Percentiles rank a stretch among this genome's conserved stretches.
phyloP scores from a whole-genome alignment of 768 basidiomycete genomes.

The Dioszegia aurantiaca region DNA sequence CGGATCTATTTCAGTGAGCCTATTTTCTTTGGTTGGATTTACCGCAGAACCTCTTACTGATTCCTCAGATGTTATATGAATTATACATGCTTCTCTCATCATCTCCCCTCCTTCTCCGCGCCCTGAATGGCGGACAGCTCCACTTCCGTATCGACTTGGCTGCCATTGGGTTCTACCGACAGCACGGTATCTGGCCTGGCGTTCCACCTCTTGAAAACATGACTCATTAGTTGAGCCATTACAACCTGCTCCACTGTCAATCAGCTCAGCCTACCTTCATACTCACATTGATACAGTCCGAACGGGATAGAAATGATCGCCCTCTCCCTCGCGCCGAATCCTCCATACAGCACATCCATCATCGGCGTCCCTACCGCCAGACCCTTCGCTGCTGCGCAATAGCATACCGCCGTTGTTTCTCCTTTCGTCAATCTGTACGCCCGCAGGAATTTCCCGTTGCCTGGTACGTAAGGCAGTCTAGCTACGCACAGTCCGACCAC shows the following conservation, averaged over 20 bases:
- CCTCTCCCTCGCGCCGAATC: conserved; percentile 31
- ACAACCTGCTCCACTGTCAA: conserved; percentile 33
- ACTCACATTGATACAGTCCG: conserved; percentile 52
- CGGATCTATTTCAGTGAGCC: too few relatives aligned
- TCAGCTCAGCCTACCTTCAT: not conserved
- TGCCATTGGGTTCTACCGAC: not conserved
- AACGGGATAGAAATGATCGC: conserved; percentile 44
- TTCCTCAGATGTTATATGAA: too few relatives aligned
- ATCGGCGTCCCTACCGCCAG: conserved; percentile 44
- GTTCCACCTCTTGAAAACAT: conserved; percentile 37
- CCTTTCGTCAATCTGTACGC: conserved; percentile 30
- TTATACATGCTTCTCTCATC: too few relatives aligned
- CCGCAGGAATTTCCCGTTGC: not conserved
- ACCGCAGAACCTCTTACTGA: too few relatives aligned
- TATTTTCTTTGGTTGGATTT: too few relatives aligned
- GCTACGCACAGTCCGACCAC: conserved; percentile 10
- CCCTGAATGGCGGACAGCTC: not conserved
- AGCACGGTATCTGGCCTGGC: conserved; percentile 16
- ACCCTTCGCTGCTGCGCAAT: conserved; percentile 49
- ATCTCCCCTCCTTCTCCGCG: too few relatives aligned
- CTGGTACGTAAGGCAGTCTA: conserved; percentile 33
- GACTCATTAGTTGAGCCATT: conserved; percentile 27
- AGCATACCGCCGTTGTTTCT: conserved; percentile 46
- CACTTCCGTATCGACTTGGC: not conserved
- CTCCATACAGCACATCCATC: conserved; percentile 44